These are phyloP conservation scores for Diatrype stigma DNA, from an alignment of 2,329 filamentous ascomycete species.

Conservation along the genomic window DNA sequence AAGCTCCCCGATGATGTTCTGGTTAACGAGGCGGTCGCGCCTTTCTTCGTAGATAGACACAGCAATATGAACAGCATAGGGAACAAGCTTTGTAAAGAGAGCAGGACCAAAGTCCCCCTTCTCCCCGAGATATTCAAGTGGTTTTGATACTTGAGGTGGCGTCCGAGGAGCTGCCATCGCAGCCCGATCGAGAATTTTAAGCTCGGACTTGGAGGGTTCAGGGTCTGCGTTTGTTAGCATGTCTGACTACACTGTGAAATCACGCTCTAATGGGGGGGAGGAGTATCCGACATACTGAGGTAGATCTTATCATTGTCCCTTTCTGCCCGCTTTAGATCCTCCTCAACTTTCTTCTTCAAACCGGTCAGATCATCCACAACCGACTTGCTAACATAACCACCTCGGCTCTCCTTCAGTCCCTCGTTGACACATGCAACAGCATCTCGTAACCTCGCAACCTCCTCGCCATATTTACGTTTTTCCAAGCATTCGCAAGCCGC, in stretches of 20 bases:
- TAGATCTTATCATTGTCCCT: slow-evolving; percentile 98
- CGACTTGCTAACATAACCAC: slow-evolving; percentile 70
- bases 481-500: slow-evolving; percentile 88
- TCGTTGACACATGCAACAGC: slow-evolving; percentile 79
- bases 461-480: slow-evolving; percentile 91
- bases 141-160: slow-evolving; percentile 77
- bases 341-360: slow-evolving; percentile 75
- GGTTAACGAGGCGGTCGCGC: slow-evolving; percentile 84
- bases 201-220: slow-evolving; percentile 82
- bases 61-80: slow-evolving; percentile 91
- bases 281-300: slow-evolving; percentile 50
- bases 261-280: background rate
- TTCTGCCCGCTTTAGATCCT: slow-evolving; percentile 87
- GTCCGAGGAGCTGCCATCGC: slow-evolving; percentile 80
- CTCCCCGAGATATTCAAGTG: slow-evolving; percentile 75
- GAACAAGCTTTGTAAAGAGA: slow-evolving; percentile 86
- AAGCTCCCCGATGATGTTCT: slow-evolving; percentile 78
- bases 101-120: slow-evolving; percentile 76
- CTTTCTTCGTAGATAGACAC: slow-evolving; percentile 94
- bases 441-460: slow-evolving; percentile 81
- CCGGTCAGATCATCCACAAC: slow-evolving; percentile 80
- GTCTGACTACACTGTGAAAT: background rate
- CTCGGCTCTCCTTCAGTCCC: slow-evolving; percentile 74
- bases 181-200: slow-evolving; percentile 79
- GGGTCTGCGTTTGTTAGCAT: slow-evolving; percentile 48